These are phyloP conservation scores for Phaeoacremonium minimum DNA, from an alignment of 2,329 filamentous ascomycete genomes.

Conservation along the genomic window DNA sequence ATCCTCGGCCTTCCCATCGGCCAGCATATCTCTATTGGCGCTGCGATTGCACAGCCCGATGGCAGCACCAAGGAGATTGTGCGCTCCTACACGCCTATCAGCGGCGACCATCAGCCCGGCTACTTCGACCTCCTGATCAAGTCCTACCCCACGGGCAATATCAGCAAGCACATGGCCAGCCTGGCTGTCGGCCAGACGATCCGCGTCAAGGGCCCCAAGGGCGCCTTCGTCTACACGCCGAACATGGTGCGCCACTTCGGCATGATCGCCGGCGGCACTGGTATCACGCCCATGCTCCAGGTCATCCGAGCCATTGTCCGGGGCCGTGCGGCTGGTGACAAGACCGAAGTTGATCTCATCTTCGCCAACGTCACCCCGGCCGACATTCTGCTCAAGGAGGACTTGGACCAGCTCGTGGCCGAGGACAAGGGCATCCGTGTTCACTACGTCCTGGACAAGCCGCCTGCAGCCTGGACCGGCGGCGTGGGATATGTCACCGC, in stretches of 20 bases:
- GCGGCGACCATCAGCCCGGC: conserved; percentile 82
- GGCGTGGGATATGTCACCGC: conserved; percentile 92
- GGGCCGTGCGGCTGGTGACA: conserved; percentile 73
- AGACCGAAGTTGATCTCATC: conserved; percentile 87
- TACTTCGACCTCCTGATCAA: conserved; percentile 97
- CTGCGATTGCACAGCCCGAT: conserved; percentile 61
- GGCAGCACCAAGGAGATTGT: conserved; percentile 79
- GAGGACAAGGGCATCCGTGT: conserved; percentile 80
- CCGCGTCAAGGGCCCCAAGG: conserved; percentile 90
- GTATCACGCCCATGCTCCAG: conserved; percentile 98
- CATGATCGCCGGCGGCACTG: conserved; percentile 97
- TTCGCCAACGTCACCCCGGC: conserved; percentile 94
- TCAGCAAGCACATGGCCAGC: conserved; percentile 85
- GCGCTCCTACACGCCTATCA: conserved; percentile 89
- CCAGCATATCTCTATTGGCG: conserved; percentile 96
- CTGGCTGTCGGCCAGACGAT: conserved; percentile 82
- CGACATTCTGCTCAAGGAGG: conserved; percentile 90
- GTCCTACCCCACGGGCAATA: conserved; percentile 95
- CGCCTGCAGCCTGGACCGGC: conserved; percentile 85
- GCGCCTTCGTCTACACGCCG: conserved; percentile 93
- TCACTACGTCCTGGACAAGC: conserved; percentile 95
- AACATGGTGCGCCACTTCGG: conserved; percentile 96
- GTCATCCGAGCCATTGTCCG: conserved; percentile 86
- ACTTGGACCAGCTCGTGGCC: conserved; percentile 73
- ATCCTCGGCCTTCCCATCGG: conserved; percentile 96